Evolutionary conservation across 1,284 basidiomycete genomes (phyloP), one percentile per base, ranked within the genome.

Genomic region (Trichosporon inkin): DNA sequence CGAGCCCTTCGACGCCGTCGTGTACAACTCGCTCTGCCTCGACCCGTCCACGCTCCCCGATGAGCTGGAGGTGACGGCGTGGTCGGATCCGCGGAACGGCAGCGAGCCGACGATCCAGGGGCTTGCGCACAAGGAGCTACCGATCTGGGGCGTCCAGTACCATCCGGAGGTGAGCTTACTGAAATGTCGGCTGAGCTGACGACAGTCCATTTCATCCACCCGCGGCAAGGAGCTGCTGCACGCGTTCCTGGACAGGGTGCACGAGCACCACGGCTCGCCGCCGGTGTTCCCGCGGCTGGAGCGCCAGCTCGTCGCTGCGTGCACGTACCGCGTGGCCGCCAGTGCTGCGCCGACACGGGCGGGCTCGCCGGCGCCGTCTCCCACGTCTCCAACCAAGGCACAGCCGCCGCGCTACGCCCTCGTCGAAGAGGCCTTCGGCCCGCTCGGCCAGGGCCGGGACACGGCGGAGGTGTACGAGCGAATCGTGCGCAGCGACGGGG

Each of bases 61-160:
- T 3, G 77, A 78, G 28, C 73, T 84, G 3, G 68, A 78, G 35
- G 77, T 81, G 13, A 80, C 79, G 10, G 82, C 82, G 10, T 81
- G 78, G 78, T 74, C 76, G 10, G 66, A 65, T 57, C 55, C 69
- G 55, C 10, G 57, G 34, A 19, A 58, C 38, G 62, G 71, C 60
- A 39, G 75, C 32, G 71, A 74, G 60, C 53, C 59, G 16, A 77
- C 75, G 1, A 70, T 78, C 13, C 74, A 77, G 63, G 81, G 77
- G 0, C 56, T 82, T n/a, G 62, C 63, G 28, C 92, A 94, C 72
- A 80, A 69, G 47, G 74, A 69, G 11, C 83, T 83, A 62, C 90
- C 93, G 0, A 89, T 94, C 67, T 94, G 88, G 86, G 92, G 90
- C 3, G 92, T 98, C 2, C 94, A 98, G 73, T 98, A 96, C 71